Percentiles rank a stretch among this genome's conserved stretches.
phyloP scores from a whole-genome alignment of 2,329 filamentous ascomycete species.

The Pseudocercospora fuligena region DNA sequence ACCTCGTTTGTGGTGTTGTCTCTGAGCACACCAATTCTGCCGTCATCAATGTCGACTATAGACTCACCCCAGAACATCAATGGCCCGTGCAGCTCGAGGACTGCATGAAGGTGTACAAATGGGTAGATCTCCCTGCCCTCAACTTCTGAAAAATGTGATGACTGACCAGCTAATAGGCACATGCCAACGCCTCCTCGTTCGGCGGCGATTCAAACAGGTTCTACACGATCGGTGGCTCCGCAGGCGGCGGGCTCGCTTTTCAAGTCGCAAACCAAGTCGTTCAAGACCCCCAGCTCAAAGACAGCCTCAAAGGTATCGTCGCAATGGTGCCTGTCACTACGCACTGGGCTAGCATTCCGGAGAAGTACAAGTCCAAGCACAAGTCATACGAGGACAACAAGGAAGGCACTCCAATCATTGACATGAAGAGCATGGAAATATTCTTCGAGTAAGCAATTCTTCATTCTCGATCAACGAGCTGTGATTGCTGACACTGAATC shows the following conservation, averaged over 20 bases:
- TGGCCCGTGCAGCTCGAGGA: slow-evolving; percentile 53
- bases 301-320: slow-evolving; percentile 40
- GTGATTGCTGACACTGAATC: background rate
- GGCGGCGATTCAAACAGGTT: slow-evolving; percentile 29
- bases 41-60: slow-evolving; percentile 49
- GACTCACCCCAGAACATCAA: slow-evolving; percentile 51
- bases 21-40: slow-evolving; percentile 31
- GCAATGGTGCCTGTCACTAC: slow-evolving; percentile 45
- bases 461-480: background rate
- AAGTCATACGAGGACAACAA: slow-evolving; percentile 31
- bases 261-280: slow-evolving; percentile 31
- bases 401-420: slow-evolving; percentile 29
- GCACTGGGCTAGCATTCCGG: slow-evolving; percentile 34
- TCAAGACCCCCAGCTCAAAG: slow-evolving; percentile 29
- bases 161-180: slow-evolving; percentile 23
- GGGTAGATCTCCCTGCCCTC: slow-evolving; percentile 37
- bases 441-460: slow-evolving; percentile 26
- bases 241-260: slow-evolving; percentile 32
- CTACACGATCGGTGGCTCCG: slow-evolving; percentile 38
- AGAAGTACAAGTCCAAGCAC: slow-evolving; percentile 33
- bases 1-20: slow-evolving; percentile 31
- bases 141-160: too few relatives aligned
- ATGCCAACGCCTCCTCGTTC: slow-evolving; percentile 32
- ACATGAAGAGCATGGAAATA: slow-evolving; percentile 32
- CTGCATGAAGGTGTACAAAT: slow-evolving; percentile 44